Conservation (phyloP, 257 asterid genomes). For the Solanum clarkiae region DNA sequence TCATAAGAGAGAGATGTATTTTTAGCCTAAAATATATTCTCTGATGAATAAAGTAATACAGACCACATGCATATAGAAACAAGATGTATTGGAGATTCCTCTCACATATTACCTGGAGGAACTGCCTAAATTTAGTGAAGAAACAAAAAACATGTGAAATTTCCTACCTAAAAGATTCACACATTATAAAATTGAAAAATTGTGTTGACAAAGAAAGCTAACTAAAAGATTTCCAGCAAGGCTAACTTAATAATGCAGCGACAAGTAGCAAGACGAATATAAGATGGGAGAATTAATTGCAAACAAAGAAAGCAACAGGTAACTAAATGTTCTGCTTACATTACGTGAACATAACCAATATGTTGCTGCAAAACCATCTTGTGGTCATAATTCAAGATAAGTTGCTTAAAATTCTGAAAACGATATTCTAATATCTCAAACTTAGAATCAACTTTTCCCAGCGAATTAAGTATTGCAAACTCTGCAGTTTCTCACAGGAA, state of each 20-base stretch:
- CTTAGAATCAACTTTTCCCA: not conserved
- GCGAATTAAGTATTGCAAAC: not conserved
- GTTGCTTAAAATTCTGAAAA: not conserved
- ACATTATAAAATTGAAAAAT: not conserved
- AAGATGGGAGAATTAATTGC: not conserved
- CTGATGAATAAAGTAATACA: not conserved
- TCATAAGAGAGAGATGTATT: not conserved
- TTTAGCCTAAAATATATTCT: not conserved
- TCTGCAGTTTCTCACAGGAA: not conserved
- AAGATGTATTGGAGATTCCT: not conserved
- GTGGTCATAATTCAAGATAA: not conserved
- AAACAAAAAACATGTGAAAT: not conserved
- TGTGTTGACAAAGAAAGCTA: not conserved
- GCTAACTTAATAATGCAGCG: not conserved
- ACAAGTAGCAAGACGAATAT: not conserved
- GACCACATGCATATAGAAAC: not conserved
- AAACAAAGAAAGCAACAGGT: not conserved
- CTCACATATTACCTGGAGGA: not conserved
- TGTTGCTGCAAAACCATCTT: not conserved
- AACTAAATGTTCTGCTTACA: not conserved
- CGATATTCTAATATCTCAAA: not conserved
- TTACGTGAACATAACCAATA: not conserved
- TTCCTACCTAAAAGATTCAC: not conserved
- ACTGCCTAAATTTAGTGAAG: not conserved
- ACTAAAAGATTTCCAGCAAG: not conserved